phyloP scores from a whole-genome alignment of 2,329 filamentous ascomycete genomes.

The Drechslerella dactyloides region DNA sequence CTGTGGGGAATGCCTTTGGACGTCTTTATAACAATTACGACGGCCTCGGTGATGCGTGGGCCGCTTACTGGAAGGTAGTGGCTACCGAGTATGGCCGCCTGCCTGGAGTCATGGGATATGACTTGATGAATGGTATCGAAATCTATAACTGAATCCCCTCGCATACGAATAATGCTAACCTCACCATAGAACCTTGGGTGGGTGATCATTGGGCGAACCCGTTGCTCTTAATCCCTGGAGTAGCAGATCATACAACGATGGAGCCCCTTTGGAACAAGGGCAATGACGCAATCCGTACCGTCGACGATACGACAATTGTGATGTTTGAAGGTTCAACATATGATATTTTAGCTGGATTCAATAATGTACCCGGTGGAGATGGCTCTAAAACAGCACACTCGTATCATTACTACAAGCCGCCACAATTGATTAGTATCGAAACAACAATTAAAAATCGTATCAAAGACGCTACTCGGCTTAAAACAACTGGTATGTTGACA shows the following conservation, averaged over 20 bases:
- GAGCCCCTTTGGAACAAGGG: constrained; percentile 50
- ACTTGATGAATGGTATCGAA: constrained; percentile 46
- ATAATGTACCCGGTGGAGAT: constrained; percentile 48
- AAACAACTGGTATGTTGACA: constrained; percentile 35
- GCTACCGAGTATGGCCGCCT: no score
- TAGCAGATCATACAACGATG: constrained; percentile 31
- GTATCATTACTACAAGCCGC: constrained; percentile 49
- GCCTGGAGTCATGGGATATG: constrained; percentile 45
- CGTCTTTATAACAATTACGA: constrained; percentile 50
- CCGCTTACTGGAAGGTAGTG: constrained; percentile 44
- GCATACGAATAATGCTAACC: not conserved
- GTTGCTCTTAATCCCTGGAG: constrained; percentile 35
- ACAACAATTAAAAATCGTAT: constrained; percentile 48
- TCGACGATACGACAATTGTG: constrained; percentile 45
- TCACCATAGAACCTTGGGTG: constrained; percentile 38
- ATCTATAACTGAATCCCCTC: no score
- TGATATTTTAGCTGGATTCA: constrained; percentile 46
- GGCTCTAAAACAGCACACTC: constrained; percentile 48
- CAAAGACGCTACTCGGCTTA: constrained; percentile 35
- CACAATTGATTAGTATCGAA: constrained; percentile 38
- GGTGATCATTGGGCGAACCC: constrained; percentile 49
- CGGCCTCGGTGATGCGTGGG: constrained; percentile 43
- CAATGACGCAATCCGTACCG: constrained; percentile 35
- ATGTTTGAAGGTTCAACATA: constrained; percentile 47
- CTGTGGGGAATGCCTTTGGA: constrained; percentile 44